Evolutionary conservation across 352 stramenopile genomes (phyloP).

Genomic region (Achlya hypogyna): DNA sequence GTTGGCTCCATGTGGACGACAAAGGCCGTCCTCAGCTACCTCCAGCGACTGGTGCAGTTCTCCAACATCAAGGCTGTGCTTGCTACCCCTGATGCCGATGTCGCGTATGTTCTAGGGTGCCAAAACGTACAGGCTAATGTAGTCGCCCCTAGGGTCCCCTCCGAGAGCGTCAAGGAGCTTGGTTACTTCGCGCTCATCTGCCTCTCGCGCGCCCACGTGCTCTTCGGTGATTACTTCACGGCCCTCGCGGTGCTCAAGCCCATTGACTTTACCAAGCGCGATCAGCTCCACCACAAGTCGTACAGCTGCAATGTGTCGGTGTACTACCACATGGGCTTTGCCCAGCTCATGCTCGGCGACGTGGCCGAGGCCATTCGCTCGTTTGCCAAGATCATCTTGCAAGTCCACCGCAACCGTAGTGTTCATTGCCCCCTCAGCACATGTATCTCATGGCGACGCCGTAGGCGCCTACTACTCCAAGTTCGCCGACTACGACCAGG

Average conservation of each 20-base stretch:
- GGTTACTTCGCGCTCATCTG: conserved; percentile 95
- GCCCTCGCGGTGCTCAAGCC: conserved; percentile 88
- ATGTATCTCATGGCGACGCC: not conserved
- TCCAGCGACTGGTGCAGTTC: conserved; percentile 87
- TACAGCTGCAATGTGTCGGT: conserved; percentile 90
- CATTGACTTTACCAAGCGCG: conserved; percentile 78
- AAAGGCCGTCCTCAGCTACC: conserved; percentile 92
- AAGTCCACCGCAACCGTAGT: conserved; percentile 82
- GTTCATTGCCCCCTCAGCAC: conserved; percentile 7
- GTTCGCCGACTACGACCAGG: conserved; percentile 90
- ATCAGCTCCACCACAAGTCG: conserved; percentile 85
- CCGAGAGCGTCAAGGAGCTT: conserved; percentile 80
- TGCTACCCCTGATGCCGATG: conserved; percentile 30
- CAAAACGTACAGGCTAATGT: not conserved
- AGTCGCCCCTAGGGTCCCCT: conserved; percentile 34
- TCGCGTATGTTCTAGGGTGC: too few species aligned
- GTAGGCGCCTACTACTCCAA: conserved; percentile 74
- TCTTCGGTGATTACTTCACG: conserved; percentile 95
- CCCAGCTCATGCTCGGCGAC: conserved; percentile 95
- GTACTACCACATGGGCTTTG: conserved; percentile 96
- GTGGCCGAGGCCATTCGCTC: conserved; percentile 90
- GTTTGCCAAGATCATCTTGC: conserved; percentile 83
- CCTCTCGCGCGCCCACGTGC: conserved; percentile 91
- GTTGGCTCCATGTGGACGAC: conserved; percentile 89
- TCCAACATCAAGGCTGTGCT: conserved; percentile 90